Percentiles rank a stretch among this genome's conserved stretches.
Conservation (phyloP, 768 basidiomycete species). For the Rhizopogon sp. region DNA sequence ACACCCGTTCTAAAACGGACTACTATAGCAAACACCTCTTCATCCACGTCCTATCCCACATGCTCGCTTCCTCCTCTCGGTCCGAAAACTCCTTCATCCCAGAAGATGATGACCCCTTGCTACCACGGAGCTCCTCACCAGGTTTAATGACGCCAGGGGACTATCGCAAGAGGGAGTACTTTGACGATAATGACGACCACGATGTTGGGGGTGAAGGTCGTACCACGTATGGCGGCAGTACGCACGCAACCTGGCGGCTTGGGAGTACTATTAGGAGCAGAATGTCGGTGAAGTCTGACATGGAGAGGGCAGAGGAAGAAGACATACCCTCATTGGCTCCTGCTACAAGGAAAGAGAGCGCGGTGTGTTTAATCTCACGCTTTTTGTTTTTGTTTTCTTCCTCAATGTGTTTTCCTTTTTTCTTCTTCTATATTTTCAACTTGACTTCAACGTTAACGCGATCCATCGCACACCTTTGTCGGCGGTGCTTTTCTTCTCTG, state of each 20-base stretch:
- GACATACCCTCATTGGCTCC: background rate
- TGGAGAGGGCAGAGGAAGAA: background rate
- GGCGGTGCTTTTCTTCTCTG: background rate
- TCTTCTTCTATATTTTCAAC: background rate
- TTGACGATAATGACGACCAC: background rate
- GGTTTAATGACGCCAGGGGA: conserved; percentile 10
- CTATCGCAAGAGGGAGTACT: background rate
- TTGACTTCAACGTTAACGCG: background rate
- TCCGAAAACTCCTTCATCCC: conserved; percentile 9
- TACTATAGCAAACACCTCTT: conserved; percentile 71
- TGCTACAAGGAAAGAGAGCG: conserved; percentile 5
- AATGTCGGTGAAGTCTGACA: background rate
- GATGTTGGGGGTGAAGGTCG: background rate
- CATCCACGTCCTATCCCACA: conserved; percentile 62
- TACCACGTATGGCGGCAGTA: conserved; percentile 2
- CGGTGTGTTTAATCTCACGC: background rate
- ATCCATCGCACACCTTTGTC: background rate
- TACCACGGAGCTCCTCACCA: conserved; percentile 29
- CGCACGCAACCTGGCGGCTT: conserved; percentile 6
- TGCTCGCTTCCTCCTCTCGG: conserved; percentile 27
- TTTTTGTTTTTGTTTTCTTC: background rate
- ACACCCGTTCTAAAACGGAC: conserved; percentile 62
- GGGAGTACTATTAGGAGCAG: conserved; percentile 2
- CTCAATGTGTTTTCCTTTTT: background rate
- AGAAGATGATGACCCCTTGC: background rate